phyloP scores from a whole-genome alignment of 306 rosid species.

The Quercus robur region DNA sequence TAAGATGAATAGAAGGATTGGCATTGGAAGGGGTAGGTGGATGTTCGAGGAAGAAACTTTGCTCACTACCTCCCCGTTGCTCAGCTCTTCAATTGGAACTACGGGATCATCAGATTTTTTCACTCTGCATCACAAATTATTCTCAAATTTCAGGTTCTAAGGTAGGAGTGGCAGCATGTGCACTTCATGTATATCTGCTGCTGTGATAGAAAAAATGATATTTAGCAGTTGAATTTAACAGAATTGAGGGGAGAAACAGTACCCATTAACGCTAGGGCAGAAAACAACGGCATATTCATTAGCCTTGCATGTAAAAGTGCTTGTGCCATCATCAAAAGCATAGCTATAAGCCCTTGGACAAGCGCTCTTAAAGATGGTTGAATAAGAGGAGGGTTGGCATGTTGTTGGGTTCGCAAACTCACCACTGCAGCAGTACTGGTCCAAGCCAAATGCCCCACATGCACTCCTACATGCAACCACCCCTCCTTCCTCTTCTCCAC shows the following conservation, averaged over 20 bases:
- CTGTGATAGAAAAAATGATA: not conserved
- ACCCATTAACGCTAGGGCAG: conserved; percentile 60
- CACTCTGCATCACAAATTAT: conserved; percentile 36
- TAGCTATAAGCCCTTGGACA: conserved; percentile 94
- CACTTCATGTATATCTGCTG: not conserved
- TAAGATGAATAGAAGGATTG: conserved; percentile 24
- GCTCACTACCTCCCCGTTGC: conserved; percentile 26
- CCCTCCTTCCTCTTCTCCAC: conserved; percentile 38
- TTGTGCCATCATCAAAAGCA: conserved; percentile 86
- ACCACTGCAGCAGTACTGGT: conserved; percentile 85
- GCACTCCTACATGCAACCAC: conserved; percentile 89
- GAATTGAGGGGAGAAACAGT: not conserved
- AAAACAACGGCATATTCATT: conserved; percentile 65
- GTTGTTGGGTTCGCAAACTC: conserved; percentile 76
- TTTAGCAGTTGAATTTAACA: not conserved
- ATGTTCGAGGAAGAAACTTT: conserved; percentile 49
- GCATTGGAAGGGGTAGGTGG: conserved; percentile 34
- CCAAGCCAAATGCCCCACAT: conserved; percentile 80
- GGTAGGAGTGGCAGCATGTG: not conserved
- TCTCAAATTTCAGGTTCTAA: not conserved
- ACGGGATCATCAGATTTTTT: conserved; percentile 22
- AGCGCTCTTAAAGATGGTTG: conserved; percentile 77
- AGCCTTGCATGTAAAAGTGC: conserved; percentile 93
- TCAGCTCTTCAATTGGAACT: conserved; percentile 37
- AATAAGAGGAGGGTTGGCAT: conserved; percentile 72